Conservation (phyloP, 2,329 filamentous ascomycete species). For the Botrytis fragariae region DNA sequence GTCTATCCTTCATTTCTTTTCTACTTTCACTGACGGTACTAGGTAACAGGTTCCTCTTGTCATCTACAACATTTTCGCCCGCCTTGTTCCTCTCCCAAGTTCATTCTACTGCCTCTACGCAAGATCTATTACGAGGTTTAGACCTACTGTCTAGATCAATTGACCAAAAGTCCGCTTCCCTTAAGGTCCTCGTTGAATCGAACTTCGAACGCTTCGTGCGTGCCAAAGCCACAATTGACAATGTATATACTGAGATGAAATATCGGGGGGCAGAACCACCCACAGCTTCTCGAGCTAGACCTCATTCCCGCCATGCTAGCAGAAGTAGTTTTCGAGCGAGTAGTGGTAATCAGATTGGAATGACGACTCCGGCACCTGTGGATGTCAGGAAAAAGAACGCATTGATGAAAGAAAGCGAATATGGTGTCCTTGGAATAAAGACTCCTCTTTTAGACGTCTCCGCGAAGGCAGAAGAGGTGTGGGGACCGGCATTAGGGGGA, state of each 20-base stretch:
- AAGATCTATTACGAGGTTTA: conserved; percentile 75
- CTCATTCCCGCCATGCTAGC: conserved; percentile 40
- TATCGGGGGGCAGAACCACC: conserved; percentile 59
- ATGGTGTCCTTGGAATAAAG: conserved; percentile 85
- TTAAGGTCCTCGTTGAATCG: conserved; percentile 94
- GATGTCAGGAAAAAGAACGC: conserved; percentile 82
- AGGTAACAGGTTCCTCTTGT: conserved; percentile 92
- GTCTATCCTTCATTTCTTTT: conserved; percentile 38
- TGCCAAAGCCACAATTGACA: conserved; percentile 96
- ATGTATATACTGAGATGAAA: conserved; percentile 98
- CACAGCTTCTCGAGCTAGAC: conserved; percentile 39
- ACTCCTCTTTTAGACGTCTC: conserved; percentile 83
- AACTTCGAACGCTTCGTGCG: conserved; percentile 98
- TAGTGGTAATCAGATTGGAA: conserved; percentile 38
- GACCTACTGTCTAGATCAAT: conserved; percentile 87
- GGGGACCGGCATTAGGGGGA: conserved; percentile 90
- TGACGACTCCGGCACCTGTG: conserved; percentile 33
- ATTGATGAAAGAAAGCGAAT: conserved; percentile 87
- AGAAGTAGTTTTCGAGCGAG: conserved; percentile 42
- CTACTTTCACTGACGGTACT: conserved; percentile 28
- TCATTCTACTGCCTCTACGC: conserved; percentile 81
- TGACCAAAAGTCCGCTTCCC: conserved; percentile 93
- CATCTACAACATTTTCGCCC: conserved; percentile 93
- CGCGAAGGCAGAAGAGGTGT: conserved; percentile 93
- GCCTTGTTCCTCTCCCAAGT: conserved; percentile 88